A percentile compares a stretch with the other conserved stretches of the same genome.
phyloP scores from a whole-genome alignment of 108 stramenopile genomes.

The Parmales sp. region DNA sequence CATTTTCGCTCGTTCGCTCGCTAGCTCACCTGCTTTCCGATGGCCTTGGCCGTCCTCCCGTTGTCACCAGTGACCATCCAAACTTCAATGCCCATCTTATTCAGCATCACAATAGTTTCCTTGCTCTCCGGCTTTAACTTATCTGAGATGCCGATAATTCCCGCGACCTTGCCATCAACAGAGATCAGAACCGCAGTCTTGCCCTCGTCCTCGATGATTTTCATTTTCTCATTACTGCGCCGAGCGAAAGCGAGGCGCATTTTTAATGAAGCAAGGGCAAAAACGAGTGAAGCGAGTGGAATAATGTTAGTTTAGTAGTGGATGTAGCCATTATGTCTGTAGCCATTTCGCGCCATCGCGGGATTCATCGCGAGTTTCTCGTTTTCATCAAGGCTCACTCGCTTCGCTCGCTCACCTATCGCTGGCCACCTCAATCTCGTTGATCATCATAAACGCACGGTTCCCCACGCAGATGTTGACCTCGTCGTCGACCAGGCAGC shows the following conservation, averaged over 20 bases:
- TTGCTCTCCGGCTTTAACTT: constrained; percentile 54
- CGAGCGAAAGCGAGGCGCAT: too few species aligned
- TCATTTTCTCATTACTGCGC: constrained; percentile 39
- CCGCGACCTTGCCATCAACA: constrained; percentile 50
- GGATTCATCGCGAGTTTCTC: too few species aligned
- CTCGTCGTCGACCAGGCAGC: constrained; percentile 42
- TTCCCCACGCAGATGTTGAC: constrained; percentile 60
- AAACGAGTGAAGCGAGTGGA: too few species aligned
- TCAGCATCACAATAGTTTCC: constrained; percentile 46
- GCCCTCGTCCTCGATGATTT: constrained; percentile 53
- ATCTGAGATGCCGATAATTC: constrained; percentile 64
- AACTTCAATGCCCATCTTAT: constrained; percentile 41
- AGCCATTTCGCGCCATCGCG: too few species aligned
- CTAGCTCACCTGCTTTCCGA: constrained; percentile 61
- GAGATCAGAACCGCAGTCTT: constrained; percentile 73
- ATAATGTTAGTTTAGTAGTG: too few species aligned
- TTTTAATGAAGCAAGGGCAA: too few species aligned
- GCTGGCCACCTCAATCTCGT: constrained; percentile 27
- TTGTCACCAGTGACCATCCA: constrained; percentile 80
- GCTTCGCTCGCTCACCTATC: too few species aligned
- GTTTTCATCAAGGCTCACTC: too few species aligned
- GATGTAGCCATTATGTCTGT: too few species aligned
- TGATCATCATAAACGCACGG: constrained; percentile 41
- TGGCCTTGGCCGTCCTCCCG: constrained; percentile 46
- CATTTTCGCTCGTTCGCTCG: too few species aligned